Conservation (phyloP, 2,329 filamentous ascomycete genomes). For the Pseudopithomyces chartarum region DNA sequence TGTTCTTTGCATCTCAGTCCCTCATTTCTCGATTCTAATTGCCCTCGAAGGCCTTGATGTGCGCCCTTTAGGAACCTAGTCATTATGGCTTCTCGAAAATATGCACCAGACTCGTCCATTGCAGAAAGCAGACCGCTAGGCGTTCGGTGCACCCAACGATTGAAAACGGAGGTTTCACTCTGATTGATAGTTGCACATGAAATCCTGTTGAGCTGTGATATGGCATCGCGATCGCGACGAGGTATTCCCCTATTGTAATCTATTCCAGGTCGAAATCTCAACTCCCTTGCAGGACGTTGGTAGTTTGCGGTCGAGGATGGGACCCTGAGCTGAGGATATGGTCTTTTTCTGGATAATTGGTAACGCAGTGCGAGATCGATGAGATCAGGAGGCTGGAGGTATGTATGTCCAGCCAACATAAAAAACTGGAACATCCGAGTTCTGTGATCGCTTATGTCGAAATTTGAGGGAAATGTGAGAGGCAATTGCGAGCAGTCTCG, state of each 20-base stretch:
- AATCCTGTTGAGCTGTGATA: constrained; percentile 15
- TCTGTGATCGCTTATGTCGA: constrained; percentile 2
- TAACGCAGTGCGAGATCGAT: constrained; percentile 28
- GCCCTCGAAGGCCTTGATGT: neutral
- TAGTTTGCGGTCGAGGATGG: constrained; percentile 14
- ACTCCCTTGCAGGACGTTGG: constrained; percentile 4
- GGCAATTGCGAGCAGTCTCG: constrained; percentile 17
- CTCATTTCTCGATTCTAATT: neutral
- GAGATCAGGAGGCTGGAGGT: constrained; percentile 32
- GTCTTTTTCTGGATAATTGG: constrained; percentile 9
- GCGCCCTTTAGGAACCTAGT: constrained; percentile 13
- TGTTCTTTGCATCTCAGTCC: neutral
- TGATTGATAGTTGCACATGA: constrained; percentile 15
- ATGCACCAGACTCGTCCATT: constrained; percentile 10
- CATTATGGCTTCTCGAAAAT: constrained; percentile 9
- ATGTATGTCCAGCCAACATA: constrained; percentile 23
- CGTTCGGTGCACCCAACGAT: neutral
- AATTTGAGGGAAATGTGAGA: constrained; percentile 23
- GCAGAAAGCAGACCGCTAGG: constrained; percentile 3
- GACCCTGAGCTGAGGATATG: constrained; percentile 17
- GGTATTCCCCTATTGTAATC: neutral
- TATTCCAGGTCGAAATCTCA: constrained; percentile 4
- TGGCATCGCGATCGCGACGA: neutral
- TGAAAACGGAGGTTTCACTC: neutral
- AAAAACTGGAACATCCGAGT: constrained; percentile 22